Conservation (phyloP, 768 basidiomycete species). For the Trametes cinnabarina region DNA sequence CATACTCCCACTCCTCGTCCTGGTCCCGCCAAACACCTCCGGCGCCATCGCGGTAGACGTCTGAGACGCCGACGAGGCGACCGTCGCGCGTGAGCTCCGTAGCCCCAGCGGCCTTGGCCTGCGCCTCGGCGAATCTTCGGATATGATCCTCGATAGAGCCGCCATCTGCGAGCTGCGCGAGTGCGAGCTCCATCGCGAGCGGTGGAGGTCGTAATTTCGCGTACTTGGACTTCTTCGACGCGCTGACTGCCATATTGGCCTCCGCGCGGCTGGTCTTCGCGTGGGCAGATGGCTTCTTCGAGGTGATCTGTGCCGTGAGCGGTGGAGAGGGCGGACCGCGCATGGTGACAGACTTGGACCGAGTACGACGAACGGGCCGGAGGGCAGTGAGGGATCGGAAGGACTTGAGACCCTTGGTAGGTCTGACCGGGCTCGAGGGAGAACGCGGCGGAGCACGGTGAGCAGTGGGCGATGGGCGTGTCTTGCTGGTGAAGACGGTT, state of each 20-base stretch:
- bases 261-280: conserved; percentile 17
- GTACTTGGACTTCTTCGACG: conserved; percentile 45
- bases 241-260: conserved; percentile 33
- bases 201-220: conserved; percentile 52
- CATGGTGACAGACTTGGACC: conserved; percentile 35
- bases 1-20: conserved; percentile 70
- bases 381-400: conserved; percentile 55
- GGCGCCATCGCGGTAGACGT: conserved; percentile 57
- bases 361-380: conserved; percentile 33
- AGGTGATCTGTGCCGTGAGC: background rate
- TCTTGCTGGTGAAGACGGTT: conserved; percentile 10
- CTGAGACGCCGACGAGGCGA: conserved; percentile 40
- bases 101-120: conserved; percentile 44
- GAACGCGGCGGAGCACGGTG: conserved; percentile 13
- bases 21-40: conserved; percentile 71
- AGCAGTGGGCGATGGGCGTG: conserved; percentile 20
- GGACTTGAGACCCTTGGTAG: conserved; percentile 36
- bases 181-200: conserved; percentile 61
- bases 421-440: conserved; percentile 20
- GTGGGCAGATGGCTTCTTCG: conserved; percentile 14
- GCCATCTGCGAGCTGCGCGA: conserved; percentile 70
- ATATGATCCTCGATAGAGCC: conserved; percentile 56
- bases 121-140: conserved; percentile 51
- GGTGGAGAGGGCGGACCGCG: conserved; percentile 27
- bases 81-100: conserved; percentile 22